These are phyloP conservation scores for Macrolepiota dolichaula DNA, from an alignment of 768 basidiomycete genomes.

Conservation along the genomic window DNA sequence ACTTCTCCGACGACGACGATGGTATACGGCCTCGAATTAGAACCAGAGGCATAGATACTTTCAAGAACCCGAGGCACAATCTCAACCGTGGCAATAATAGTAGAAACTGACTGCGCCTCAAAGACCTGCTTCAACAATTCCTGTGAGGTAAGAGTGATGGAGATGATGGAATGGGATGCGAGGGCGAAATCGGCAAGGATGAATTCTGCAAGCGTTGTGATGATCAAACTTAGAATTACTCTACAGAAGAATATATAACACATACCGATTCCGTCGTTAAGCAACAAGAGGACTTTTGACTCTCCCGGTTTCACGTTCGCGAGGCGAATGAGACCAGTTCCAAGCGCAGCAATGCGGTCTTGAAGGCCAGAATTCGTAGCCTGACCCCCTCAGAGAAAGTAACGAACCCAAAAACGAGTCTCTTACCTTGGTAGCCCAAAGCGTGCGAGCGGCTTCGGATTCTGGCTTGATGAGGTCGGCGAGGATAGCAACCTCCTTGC, in stretches of 20 bases:
- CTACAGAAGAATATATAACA: constrained; percentile 16
- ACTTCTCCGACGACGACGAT: constrained; percentile 75
- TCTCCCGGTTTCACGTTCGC: constrained; percentile 52
- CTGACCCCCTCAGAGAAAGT: constrained; percentile 30
- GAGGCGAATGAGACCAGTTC: constrained; percentile 63
- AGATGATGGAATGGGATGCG: constrained; percentile 63
- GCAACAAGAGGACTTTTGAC: constrained; percentile 68
- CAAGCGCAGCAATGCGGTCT: constrained; percentile 68
- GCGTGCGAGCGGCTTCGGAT: constrained; percentile 60
- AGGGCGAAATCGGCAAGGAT: constrained; percentile 78
- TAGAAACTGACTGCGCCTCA: constrained; percentile 64
- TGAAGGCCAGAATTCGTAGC: constrained; percentile 72
- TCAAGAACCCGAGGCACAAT: constrained; percentile 72
- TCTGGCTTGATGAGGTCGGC: constrained; percentile 67
- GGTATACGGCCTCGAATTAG: constrained; percentile 43
- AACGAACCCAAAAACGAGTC: constrained; percentile 11
- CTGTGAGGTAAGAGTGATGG: constrained; percentile 60
- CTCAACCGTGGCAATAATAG: constrained; percentile 66
- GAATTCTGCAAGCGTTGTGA: constrained; percentile 54
- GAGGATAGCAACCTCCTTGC: constrained; percentile 66
- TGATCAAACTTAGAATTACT: not conserved
- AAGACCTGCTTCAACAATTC: constrained; percentile 62
- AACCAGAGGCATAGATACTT: constrained; percentile 58
- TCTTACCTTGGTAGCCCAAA: constrained; percentile 75
- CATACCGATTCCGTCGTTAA: constrained; percentile 78